Evolutionary conservation across 2,329 filamentous ascomycete species (phyloP).

Genomic region (Phyllosticta citrichinensis): DNA sequence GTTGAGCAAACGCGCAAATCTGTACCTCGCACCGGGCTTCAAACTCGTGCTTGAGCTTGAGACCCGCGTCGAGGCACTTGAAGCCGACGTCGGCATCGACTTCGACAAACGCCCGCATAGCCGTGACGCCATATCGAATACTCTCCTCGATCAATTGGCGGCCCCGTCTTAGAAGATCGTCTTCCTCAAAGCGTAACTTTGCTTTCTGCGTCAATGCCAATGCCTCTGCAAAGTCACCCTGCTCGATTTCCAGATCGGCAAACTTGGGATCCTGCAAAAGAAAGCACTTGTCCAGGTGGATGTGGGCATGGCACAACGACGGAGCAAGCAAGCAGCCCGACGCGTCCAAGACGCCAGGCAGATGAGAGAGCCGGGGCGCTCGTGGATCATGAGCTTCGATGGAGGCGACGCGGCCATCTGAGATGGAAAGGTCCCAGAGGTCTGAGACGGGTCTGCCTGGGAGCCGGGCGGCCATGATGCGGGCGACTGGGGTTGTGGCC

Average conservation of each 20-base stretch:
- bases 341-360: slow-evolving; percentile 31
- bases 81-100: slow-evolving; percentile 52
- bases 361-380: not conserved
- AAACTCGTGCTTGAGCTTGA: slow-evolving; percentile 48
- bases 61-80: slow-evolving; percentile 48
- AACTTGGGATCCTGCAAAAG: slow-evolving; percentile 50
- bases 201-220: slow-evolving; percentile 48
- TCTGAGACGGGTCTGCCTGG: slow-evolving; percentile 20
- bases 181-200: slow-evolving; percentile 51
- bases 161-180: slow-evolving; percentile 56
- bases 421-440: slow-evolving; percentile 29
- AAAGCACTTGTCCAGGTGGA: slow-evolving; percentile 61
- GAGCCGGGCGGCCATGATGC: slow-evolving; percentile 26
- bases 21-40: slow-evolving; percentile 48
- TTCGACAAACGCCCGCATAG: slow-evolving; percentile 62
- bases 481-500: slow-evolving; percentile 13
- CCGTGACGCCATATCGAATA: slow-evolving; percentile 53
- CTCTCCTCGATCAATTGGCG: slow-evolving; percentile 57
- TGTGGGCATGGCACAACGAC: slow-evolving; percentile 59
- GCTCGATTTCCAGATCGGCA: slow-evolving; percentile 47
- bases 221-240: slow-evolving; percentile 57
- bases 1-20: slow-evolving; percentile 61
- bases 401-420: slow-evolving; percentile 23
- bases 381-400: slow-evolving; percentile 21
- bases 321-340: slow-evolving; percentile 38